These are phyloP conservation scores for Ustilago trichophora DNA, from an alignment of 1,284 basidiomycete species.

Conservation along the genomic window DNA sequence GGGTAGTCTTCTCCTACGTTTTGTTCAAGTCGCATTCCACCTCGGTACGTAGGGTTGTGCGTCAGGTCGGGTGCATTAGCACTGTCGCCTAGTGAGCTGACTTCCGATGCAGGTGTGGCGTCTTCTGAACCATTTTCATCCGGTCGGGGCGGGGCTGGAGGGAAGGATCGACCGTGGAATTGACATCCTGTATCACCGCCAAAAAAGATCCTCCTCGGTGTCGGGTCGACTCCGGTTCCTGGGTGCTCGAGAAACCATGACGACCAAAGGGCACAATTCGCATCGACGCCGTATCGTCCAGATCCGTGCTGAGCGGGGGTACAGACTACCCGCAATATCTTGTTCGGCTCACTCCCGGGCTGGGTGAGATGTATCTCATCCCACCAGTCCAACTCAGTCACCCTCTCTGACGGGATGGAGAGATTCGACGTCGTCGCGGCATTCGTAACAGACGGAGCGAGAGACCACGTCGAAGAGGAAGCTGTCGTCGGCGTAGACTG, in stretches of 20 bases:
- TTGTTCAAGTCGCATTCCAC: conserved; percentile 17
- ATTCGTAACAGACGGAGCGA: conserved; percentile 12
- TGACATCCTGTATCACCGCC: conserved; percentile 64
- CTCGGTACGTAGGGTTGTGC: conserved; percentile 10
- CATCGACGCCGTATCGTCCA: conserved; percentile 53
- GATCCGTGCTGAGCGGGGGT: conserved; percentile 65
- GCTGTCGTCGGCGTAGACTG: conserved; percentile 4
- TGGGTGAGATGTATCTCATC: conserved; percentile 42
- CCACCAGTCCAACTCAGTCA: conserved; percentile 64
- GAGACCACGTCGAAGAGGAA: conserved; percentile 9
- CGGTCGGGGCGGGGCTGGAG: conserved; percentile 16
- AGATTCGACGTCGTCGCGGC: conserved; percentile 25
- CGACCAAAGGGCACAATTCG: conserved; percentile 54
- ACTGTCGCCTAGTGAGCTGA: conserved; percentile 3
- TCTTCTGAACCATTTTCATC: conserved; percentile 4
- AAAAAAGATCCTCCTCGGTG: conserved; percentile 45
- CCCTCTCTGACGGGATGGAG: conserved; percentile 43
- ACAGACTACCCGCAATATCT: conserved; percentile 34
- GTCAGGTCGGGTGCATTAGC: not conserved
- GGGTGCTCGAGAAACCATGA: conserved; percentile 58
- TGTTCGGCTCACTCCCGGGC: not conserved
- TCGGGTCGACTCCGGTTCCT: not conserved
- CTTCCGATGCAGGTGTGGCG: conserved; percentile 10
- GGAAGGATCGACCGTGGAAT: conserved; percentile 47
- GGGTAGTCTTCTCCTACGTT: conserved; percentile 31